A percentile compares a stretch with the other conserved stretches of the same genome.
Evolutionary conservation across 176 grass and related monocot genomes (phyloP).

Genomic region (Aegilops sharonensis): DNA sequence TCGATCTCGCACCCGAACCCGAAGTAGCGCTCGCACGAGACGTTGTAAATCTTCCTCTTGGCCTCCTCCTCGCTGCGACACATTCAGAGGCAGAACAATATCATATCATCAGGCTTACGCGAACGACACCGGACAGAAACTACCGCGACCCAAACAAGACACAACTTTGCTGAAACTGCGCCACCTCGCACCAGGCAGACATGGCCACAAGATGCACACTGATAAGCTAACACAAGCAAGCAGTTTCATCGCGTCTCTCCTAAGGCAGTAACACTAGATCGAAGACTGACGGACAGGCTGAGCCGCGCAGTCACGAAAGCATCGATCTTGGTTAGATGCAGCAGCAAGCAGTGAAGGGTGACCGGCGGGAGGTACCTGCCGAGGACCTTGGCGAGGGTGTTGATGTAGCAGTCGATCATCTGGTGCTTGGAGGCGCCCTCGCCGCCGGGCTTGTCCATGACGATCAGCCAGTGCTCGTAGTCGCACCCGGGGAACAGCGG

Average conservation of each 20-base stretch:
- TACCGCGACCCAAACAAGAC: not conserved
- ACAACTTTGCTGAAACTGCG: not conserved
- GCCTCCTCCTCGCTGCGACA: not conserved
- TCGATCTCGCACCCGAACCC: not conserved
- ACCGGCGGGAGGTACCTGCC: not conserved
- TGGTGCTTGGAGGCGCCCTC: slow-evolving; percentile 86
- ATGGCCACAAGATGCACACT: too few species aligned
- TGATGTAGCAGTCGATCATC: slow-evolving; percentile 92
- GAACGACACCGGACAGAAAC: not conserved
- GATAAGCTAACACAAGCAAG: too few species aligned
- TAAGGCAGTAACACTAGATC: too few species aligned
- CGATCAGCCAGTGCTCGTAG: slow-evolving; percentile 97
- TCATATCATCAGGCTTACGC: not conserved
- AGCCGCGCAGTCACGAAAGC: too few species aligned
- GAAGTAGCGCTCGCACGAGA: not conserved
- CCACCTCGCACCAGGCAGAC: too few species aligned
- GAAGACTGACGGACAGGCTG: too few species aligned
- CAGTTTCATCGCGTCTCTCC: too few species aligned
- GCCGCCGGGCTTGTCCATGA: slow-evolving; percentile 98
- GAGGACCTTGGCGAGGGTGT: slow-evolving; percentile 72
- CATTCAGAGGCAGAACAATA: not conserved
- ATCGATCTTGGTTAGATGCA: too few species aligned
- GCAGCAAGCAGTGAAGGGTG: too few species aligned
- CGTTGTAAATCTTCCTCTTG: not conserved
- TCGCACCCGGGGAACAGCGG: slow-evolving; percentile 91